These are phyloP conservation scores for Lyophyllum semitale DNA, from an alignment of 768 basidiomycete genomes.

Conservation along the genomic window DNA sequence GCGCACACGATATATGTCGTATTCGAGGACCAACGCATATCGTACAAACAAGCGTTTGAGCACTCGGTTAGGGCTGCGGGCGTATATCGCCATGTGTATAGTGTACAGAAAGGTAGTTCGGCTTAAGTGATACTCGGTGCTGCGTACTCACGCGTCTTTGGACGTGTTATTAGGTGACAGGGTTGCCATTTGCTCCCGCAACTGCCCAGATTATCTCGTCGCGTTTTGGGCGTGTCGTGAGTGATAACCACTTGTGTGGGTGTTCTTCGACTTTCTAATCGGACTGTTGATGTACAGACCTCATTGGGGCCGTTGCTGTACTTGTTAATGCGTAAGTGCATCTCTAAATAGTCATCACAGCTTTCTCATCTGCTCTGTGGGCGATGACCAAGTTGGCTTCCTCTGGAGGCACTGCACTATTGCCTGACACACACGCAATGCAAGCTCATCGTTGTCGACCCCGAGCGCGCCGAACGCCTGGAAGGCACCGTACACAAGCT, in stretches of 20 bases:
- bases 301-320: constrained; percentile 52
- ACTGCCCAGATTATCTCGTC: constrained; percentile 47
- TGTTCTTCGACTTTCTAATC: background rate
- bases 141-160: background rate
- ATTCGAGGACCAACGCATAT: constrained; percentile 47
- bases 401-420: constrained; percentile 39
- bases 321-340: constrained; percentile 49
- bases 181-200: constrained; percentile 50
- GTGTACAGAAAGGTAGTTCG: constrained; percentile 47
- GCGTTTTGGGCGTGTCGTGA: constrained; percentile 52
- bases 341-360: too few species aligned
- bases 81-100: constrained; percentile 41
- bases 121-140: constrained; percentile 29
- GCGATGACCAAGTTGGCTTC: constrained; percentile 35
- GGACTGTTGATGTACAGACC: constrained; percentile 22
- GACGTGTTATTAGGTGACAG: constrained; percentile 34
- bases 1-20: constrained; percentile 46
- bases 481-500: constrained; percentile 28
- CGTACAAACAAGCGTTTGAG: constrained; percentile 40
- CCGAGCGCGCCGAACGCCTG: constrained; percentile 44
- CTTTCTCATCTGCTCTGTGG: background rate
- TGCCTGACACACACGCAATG: constrained; percentile 45
- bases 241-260: constrained; percentile 9
- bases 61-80: constrained; percentile 37
- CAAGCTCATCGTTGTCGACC: constrained; percentile 46